Evolutionary conservation across 2,329 filamentous ascomycete species (phyloP).

Genomic region (Metarhizium rileyi): DNA sequence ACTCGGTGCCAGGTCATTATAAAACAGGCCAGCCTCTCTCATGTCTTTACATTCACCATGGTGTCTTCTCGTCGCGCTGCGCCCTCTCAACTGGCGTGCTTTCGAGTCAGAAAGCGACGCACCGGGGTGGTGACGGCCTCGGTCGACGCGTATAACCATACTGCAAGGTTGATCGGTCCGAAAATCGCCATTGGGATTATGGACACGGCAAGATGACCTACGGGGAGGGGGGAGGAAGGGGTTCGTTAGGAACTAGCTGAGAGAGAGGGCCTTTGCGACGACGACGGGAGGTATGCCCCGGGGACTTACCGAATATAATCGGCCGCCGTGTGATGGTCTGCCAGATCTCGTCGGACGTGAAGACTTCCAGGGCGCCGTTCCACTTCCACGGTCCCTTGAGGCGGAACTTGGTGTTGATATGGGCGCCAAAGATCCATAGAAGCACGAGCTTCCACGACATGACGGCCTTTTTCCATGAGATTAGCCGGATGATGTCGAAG

Average conservation of each 20-base stretch:
- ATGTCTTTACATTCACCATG: neutral
- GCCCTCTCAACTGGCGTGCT: neutral
- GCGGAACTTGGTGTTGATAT: slow-evolving; percentile 34
- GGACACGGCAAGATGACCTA: slow-evolving; percentile 12
- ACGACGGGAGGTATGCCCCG: neutral
- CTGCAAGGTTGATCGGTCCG: slow-evolving; percentile 9
- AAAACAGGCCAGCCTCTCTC: too few relatives aligned
- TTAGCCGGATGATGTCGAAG: slow-evolving; percentile 16
- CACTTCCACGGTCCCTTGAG: slow-evolving; percentile 28
- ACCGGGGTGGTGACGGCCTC: neutral
- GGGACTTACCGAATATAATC: slow-evolving; percentile 11
- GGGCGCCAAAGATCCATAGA: slow-evolving; percentile 30
- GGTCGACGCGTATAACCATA: slow-evolving; percentile 3
- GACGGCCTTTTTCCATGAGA: slow-evolving; percentile 14
- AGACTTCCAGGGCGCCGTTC: slow-evolving; percentile 15
- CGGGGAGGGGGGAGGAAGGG: too few relatives aligned
- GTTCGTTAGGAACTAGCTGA: too few relatives aligned
- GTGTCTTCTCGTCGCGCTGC: neutral
- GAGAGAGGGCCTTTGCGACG: too few relatives aligned
- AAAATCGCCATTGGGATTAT: slow-evolving; percentile 13
- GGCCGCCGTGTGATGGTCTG: slow-evolving; percentile 13
- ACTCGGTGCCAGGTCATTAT: too few relatives aligned
- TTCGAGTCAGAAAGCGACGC: neutral
- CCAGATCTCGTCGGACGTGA: slow-evolving; percentile 14
- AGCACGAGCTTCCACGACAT: slow-evolving; percentile 13